Evolutionary conservation across 495 filamentous ascomycete species (phyloP).

Genomic region (Pyrenula massariospora): DNA sequence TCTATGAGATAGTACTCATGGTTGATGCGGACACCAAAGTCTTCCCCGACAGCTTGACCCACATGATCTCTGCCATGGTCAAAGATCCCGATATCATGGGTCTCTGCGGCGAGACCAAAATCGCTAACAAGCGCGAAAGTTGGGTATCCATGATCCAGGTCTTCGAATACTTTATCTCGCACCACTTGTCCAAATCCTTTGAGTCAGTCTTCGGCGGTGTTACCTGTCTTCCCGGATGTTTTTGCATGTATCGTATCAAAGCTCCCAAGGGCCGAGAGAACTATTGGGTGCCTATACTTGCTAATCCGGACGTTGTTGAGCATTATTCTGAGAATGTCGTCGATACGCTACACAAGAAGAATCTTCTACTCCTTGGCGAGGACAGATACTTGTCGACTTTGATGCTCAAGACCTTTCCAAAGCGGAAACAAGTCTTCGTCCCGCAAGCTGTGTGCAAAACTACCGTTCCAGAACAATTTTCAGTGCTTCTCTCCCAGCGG

Average conservation of each 20-base stretch:
- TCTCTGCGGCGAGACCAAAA: conserved; percentile 97
- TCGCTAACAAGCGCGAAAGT: conserved; percentile 88
- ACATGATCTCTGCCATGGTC: conserved; percentile 99
- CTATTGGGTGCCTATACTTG: conserved; percentile 98
- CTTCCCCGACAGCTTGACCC: conserved; percentile 93
- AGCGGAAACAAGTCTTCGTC: conserved; percentile 97
- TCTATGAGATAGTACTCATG: conserved; percentile 95
- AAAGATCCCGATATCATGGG: conserved; percentile 99
- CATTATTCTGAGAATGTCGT: conserved; percentile 99
- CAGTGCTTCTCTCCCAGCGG: conserved; percentile 83
- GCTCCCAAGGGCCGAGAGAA: conserved; percentile 96
- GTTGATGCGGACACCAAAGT: conserved; percentile 99
- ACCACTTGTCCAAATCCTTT: conserved; percentile 93
- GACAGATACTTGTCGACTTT: conserved; percentile 95
- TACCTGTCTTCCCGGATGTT: conserved; percentile 96
- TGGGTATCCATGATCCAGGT: conserved; percentile 99
- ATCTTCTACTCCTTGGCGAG: conserved; percentile 85
- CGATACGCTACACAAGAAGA: conserved; percentile 98
- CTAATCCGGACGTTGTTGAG: conserved; percentile 96
- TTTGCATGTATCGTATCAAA: conserved; percentile 99
- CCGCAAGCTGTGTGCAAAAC: conserved; percentile 99
- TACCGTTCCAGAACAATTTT: conserved; percentile 86
- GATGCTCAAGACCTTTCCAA: conserved; percentile 98
- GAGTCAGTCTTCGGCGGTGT: conserved; percentile 99
- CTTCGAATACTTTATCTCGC: conserved; percentile 96